These are phyloP conservation scores for Boletus coccyginus DNA, from an alignment of 768 basidiomycete species.

Conservation along the genomic window DNA sequence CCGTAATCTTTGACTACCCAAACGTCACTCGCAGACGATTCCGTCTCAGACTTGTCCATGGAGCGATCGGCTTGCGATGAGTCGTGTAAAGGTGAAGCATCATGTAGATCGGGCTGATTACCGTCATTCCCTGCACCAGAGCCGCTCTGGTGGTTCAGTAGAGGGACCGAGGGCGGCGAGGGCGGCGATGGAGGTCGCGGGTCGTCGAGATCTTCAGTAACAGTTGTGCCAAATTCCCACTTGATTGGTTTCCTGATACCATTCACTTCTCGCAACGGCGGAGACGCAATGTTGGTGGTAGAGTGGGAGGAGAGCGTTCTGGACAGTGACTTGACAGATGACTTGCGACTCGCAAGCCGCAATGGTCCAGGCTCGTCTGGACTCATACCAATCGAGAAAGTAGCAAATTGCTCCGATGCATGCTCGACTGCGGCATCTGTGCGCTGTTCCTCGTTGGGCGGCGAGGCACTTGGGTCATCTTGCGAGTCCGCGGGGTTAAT, in stretches of 20 bases:
- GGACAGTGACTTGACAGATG: constrained; percentile 21
- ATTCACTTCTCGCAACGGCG: constrained; percentile 6
- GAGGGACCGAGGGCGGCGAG: background rate
- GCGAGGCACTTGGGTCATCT: background rate
- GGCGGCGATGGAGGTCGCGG: background rate
- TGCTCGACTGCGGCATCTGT: constrained; percentile 15
- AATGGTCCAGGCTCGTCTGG: constrained; percentile 35
- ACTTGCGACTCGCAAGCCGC: constrained; percentile 25
- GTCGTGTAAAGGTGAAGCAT: background rate
- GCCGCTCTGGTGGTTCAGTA: background rate
- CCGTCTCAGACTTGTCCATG: constrained; percentile 11
- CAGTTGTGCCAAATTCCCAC: constrained; percentile 60
- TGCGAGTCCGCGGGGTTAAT: constrained; percentile 35
- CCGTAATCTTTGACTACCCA: constrained; percentile 63
- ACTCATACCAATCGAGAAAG: constrained; percentile 46
- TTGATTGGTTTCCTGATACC: constrained; percentile 29
- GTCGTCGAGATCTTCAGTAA: constrained; percentile 7
- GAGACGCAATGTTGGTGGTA: background rate
- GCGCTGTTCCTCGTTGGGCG: constrained; percentile 5
- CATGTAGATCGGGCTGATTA: background rate
- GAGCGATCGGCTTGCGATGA: constrained; percentile 1
- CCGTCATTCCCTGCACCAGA: background rate
- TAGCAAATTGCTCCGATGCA: constrained; percentile 29
- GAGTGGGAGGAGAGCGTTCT: constrained; percentile 3
- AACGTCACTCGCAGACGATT: constrained; percentile 32